Evolutionary conservation across 257 asterid genomes (phyloP), one percentile per base, ranked within the genome.

Genomic region (Gentiana macrophylla): DNA sequence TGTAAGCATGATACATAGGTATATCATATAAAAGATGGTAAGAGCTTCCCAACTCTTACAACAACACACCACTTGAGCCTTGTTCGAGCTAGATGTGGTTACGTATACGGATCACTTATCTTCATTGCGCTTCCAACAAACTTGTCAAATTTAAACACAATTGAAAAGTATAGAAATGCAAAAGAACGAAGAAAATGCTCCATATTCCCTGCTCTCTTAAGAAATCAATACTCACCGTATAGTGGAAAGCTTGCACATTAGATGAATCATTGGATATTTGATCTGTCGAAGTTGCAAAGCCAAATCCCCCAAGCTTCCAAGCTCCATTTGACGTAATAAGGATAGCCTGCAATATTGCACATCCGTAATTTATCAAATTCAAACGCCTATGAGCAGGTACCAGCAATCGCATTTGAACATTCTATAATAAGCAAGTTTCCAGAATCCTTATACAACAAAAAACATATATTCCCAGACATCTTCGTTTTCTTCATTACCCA

Each of bases 241-340:
- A 92, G 67, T 92, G 97, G 72, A 92, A 92, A 60, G 90, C 75
- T 74, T 80, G 95, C 62, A 64, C 34, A 70, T 67, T 60, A 13
- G 86, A 61, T 62, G 84, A 75, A 79, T 83, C 94, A 66, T 63
- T 56, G 54, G 93, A 70, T 60, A 88, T 59, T 71, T 81, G 94
- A 70, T 87, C 94, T 3, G 71, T 60, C 58, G 99, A 70, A 66
- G 80, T 70, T 53, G 97, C 75, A 70, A 92, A 92, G 69, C 97
- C 94, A 81, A 92, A 88, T 57, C 97, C 97, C 63, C 94, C 88
- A 66, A 88, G 94, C 73, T 88, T 92, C 99, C 99, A 92, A 70
- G 97, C 99, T 63, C 99, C 99, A 80, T 78, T 92, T 55, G 94
- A 80, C 57, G 97, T 88, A 68, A 92, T 83, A 61, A 92, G 85